Evolutionary conservation across 2,329 filamentous ascomycete genomes (phyloP).

Genomic region (Arachnomyces sp.): DNA sequence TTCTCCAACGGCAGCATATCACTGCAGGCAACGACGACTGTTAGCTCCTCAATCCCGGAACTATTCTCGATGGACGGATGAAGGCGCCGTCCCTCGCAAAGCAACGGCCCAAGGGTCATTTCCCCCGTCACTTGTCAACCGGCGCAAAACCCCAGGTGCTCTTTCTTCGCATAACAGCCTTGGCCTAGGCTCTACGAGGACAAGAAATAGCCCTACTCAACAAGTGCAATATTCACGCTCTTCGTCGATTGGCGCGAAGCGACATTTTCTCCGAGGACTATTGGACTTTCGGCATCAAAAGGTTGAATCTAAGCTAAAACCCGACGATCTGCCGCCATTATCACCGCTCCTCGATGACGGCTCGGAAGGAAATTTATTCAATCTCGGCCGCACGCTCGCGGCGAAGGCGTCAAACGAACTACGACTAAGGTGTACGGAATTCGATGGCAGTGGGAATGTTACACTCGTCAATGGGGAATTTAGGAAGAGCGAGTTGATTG

Average conservation of each 20-base stretch:
- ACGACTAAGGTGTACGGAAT: constrained; percentile 84
- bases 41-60: constrained; percentile 12
- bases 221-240: constrained; percentile 16
- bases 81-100: constrained; percentile 15
- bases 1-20: constrained; percentile 23
- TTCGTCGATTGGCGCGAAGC: constrained; percentile 23
- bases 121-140: background rate
- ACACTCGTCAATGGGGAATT: constrained; percentile 92
- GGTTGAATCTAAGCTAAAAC: constrained; percentile 36
- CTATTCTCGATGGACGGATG: background rate
- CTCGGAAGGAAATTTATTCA: constrained; percentile 55
- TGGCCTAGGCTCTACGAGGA: constrained; percentile 13
- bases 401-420: constrained; percentile 76
- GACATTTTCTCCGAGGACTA: constrained; percentile 29
- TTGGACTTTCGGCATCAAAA: constrained; percentile 28
- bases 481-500: constrained; percentile 94
- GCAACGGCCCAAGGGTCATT: background rate
- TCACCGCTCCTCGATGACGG: constrained; percentile 50
- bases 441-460: constrained; percentile 85
- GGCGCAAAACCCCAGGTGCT: constrained; percentile 15
- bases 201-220: constrained; percentile 6
- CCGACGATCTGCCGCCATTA: constrained; percentile 50
- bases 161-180: constrained; percentile 10
- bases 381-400: constrained; percentile 59
- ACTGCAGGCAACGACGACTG: too few relatives aligned